Evolutionary conservation across 2,329 filamentous ascomycete genomes (phyloP).

Genomic region (Simplicillium sp.): DNA sequence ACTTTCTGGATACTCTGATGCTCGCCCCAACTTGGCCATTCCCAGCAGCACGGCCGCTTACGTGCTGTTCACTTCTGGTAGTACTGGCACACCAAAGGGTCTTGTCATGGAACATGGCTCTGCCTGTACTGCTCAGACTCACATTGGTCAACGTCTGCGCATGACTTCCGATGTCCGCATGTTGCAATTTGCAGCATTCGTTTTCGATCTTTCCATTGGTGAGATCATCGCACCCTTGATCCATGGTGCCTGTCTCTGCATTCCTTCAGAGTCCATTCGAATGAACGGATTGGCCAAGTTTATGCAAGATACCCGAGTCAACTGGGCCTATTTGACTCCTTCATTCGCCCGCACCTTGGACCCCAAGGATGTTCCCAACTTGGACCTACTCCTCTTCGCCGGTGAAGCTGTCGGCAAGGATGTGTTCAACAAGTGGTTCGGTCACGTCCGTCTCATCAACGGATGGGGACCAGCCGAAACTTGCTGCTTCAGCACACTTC

Average conservation of each 20-base stretch:
- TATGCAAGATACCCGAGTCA: constrained; percentile 6
- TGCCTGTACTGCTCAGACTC: constrained; percentile 6
- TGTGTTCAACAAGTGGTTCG: neutral
- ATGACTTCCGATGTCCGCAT: neutral
- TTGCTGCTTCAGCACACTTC: neutral
- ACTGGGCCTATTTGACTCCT: constrained; percentile 4
- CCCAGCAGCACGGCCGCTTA: constrained; percentile 5
- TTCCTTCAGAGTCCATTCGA: constrained; percentile 6
- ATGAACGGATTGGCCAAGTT: constrained; percentile 3
- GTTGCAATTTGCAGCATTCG: constrained; percentile 6
- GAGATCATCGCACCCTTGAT: constrained; percentile 4
- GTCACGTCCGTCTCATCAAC: constrained; percentile 2
- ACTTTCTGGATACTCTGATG: neutral
- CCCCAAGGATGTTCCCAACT: neutral
- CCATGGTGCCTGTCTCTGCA: constrained; percentile 4
- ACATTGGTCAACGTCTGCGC: constrained; percentile 4
- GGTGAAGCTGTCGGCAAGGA: constrained; percentile 1
- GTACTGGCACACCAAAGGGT: constrained; percentile 40
- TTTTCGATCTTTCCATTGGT: constrained; percentile 5
- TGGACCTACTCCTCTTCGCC: neutral
- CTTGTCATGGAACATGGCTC: constrained; percentile 23
- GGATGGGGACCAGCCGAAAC: constrained; percentile 4
- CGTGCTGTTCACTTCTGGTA: constrained; percentile 44
- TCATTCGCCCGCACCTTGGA: constrained; percentile 2
- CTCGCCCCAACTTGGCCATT: neutral